Base-by-base conservation (phyloP, 2,329 filamentous ascomycete genomes). In the Escovopsis sp. region DNA sequence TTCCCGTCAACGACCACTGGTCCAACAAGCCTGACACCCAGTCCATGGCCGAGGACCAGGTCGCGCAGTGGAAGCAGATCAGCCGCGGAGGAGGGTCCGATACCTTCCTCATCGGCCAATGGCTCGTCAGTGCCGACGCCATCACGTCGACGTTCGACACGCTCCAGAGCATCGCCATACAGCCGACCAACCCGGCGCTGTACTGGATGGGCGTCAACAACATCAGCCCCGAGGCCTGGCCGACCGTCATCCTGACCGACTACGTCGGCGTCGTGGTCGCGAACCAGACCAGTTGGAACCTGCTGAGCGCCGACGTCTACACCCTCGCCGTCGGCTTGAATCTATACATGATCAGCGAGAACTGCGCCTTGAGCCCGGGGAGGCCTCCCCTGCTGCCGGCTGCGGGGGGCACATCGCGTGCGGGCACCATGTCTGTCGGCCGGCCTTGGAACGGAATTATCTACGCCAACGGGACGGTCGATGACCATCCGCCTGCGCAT, bases 291-390 rank as follows among this genome's bases (percentile, higher is more conserved):
- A 40, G 10, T 1, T 59, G 50, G 53, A 47, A 58, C 15, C 47
- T 49, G 38, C 48, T 57, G 16, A 56, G 55, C 41, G 57, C 56
- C 1, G 57, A 61, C 29, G 27, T 56, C 41, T 57, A 59, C 41
- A 53, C 55, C 1, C 41, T 59, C 24, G 56, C 51, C 3, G 41
- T 60, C 2, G 50, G 50, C 9, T 24, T 52, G 45, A 52, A 52
- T 40, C 42, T 60, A 39, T 60, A 58, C 43, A 53, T 55, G 50
- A 45, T 53, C 13, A 58, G 57, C 40, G 54, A 60, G 46, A 60
- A 60, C 47, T 60, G 58, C 45, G 40, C 50, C 8, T 35, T 52
- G 27, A 50, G 42, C 36, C 16, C 33, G 1, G 38, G 32, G 9
- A 46, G 47, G n/a, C 50, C 52, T 7, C 55, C 55, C 2, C 41